Percentiles rank a stretch among this genome's conserved stretches.
phyloP scores from a whole-genome alignment of 495 filamentous ascomycete genomes.

The Talaromyces trachyspermus region DNA sequence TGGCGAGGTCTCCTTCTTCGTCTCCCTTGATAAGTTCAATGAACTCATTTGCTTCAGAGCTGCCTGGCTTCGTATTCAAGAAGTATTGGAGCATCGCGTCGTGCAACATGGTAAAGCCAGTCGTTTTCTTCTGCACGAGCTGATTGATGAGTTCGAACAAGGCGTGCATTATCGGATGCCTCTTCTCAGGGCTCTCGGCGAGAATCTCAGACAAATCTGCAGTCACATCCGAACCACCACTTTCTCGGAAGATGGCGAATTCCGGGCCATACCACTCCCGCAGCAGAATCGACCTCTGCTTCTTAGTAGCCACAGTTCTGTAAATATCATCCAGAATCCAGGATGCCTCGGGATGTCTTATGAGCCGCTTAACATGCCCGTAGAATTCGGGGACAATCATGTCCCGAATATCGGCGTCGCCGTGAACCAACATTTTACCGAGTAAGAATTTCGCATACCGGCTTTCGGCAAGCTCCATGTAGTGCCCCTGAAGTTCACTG shows the following conservation, averaged over 20 bases:
- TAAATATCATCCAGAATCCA: slow-evolving; percentile 98
- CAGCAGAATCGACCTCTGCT: slow-evolving; percentile 76
- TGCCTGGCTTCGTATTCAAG: slow-evolving; percentile 65
- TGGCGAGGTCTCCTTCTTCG: slow-evolving; percentile 77
- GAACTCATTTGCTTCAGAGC: slow-evolving; percentile 75
- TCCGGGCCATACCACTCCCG: slow-evolving; percentile 97
- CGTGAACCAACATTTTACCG: slow-evolving; percentile 87
- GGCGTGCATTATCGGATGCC: slow-evolving; percentile 73
- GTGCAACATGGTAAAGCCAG: slow-evolving; percentile 92
- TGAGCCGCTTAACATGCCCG: slow-evolving; percentile 80
- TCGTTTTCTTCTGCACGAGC: slow-evolving; percentile 89
- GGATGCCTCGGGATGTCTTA: slow-evolving; percentile 89
- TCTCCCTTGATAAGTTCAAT: slow-evolving; percentile 86
- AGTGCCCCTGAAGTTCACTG: slow-evolving; percentile 77
- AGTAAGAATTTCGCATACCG: slow-evolving; percentile 95
- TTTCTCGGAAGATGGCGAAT: slow-evolving; percentile 71
- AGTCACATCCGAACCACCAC: slow-evolving; percentile 36
- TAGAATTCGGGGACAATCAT: slow-evolving; percentile 91
- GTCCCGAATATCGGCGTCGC: slow-evolving; percentile 75
- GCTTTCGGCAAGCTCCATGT: slow-evolving; percentile 79
- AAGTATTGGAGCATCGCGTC: slow-evolving; percentile 98
- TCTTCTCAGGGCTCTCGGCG: slow-evolving; percentile 71
- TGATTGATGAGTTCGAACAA: slow-evolving; percentile 79
- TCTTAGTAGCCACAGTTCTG: slow-evolving; percentile 69
- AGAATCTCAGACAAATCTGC: slow-evolving; percentile 67